Evolutionary conservation across 1,284 basidiomycete species (phyloP), one percentile per base, ranked within the genome.

Genomic region (Ustilago loliicola): DNA sequence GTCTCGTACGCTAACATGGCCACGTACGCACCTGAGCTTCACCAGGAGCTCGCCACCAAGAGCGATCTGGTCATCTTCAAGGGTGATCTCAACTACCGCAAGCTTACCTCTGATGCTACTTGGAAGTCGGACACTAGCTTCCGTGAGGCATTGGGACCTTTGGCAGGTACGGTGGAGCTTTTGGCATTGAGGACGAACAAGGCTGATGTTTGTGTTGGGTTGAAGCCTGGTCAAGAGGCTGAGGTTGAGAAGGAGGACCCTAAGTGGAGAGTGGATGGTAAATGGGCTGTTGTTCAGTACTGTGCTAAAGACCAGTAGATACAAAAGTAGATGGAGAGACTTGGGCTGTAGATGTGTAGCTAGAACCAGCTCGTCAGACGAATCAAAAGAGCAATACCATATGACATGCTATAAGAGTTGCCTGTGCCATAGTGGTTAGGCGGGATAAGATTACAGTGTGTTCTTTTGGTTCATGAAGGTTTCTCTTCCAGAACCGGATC

Each of bases 111-210:
- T 11, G 96, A 99, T 85, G 90, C 94, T 19, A 89, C 89, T 80
- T 99, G 96, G 96, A 93, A 93, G 0, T 90, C 91, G 0, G 92
- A 91, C 48, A 95, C 94, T 0, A 88, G 92, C 0, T 96, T 98
- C 87, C 87, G 89, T 34, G 88, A 89, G 9, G 94, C 95, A 0
- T 87, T 98, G 11, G 96, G 95, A 91, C 84, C 81, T 62, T 74
- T 80, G 8, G 91, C 91, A 0, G 93, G 94, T 1, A 88, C 91
- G 9, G 92, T 97, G 86, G 92, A 92, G 3, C 87, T 97, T 25
- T 87, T 97, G 32, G 94, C 93, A 79, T 87, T 98, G 67, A 90
- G 96, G 27, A 99, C 96, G 1, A 95, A 94, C 89, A 98, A 99
- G 87, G 96, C 96, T 0, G 96, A 98, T 83, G 85, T 85, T 1